phyloP scores from a whole-genome alignment of 371 early-diverging fungal species.

The Mucor ambiguus region DNA sequence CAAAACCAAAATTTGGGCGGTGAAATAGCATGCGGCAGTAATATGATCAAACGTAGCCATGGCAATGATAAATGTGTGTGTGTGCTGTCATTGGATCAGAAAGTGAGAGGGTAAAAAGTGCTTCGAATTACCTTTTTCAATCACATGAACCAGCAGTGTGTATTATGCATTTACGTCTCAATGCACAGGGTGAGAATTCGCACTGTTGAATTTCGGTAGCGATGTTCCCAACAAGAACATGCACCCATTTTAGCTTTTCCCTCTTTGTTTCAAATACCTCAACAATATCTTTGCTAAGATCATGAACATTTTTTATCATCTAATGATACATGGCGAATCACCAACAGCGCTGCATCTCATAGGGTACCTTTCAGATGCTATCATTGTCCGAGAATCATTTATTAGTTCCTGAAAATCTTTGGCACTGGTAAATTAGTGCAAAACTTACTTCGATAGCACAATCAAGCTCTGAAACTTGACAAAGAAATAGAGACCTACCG shows the following conservation, averaged over 20 bases:
- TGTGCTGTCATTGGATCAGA: background rate
- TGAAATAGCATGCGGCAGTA: background rate
- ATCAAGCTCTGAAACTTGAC: background rate
- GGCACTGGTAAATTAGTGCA: background rate
- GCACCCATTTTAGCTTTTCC: background rate
- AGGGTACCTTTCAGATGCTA: background rate
- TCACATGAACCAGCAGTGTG: background rate
- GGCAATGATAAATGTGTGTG: no score
- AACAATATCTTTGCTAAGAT: background rate
- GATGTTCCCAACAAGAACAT: background rate
- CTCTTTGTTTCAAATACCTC: background rate
- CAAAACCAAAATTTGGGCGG: background rate
- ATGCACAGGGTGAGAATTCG: background rate
- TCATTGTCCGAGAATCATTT: background rate
- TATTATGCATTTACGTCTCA: background rate
- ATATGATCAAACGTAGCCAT: background rate
- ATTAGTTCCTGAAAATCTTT: constrained; percentile 3
- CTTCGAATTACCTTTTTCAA: background rate
- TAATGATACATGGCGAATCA: constrained; percentile 3
- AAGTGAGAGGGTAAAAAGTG: background rate
- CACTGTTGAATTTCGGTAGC: background rate
- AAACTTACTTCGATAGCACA: background rate
- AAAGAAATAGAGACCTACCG: background rate
- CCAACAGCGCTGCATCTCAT: background rate
- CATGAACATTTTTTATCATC: background rate